These are phyloP conservation scores for Pontederia crassipes DNA, from an alignment of 176 grass and related monocot genomes.

Conservation along the genomic window DNA sequence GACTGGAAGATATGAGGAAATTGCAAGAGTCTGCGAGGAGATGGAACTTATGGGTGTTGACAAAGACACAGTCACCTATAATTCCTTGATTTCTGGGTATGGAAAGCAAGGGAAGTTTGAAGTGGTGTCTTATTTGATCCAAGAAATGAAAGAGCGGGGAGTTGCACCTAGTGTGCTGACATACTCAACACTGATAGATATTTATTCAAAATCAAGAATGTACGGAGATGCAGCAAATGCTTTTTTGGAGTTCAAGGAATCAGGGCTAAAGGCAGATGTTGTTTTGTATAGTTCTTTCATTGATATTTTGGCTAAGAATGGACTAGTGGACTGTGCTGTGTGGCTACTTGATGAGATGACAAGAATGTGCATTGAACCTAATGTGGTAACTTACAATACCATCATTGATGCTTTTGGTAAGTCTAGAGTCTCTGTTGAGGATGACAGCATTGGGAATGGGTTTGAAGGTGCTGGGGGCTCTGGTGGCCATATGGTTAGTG, in stretches of 20 bases:
- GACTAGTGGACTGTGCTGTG: slow-evolving; percentile 81
- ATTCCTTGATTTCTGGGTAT: slow-evolving; percentile 92
- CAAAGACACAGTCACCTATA: slow-evolving; percentile 96
- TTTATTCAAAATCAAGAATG: slow-evolving; percentile 93
- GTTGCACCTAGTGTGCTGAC: slow-evolving; percentile 75
- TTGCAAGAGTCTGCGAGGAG: slow-evolving; percentile 69
- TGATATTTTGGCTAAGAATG: slow-evolving; percentile 95
- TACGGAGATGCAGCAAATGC: slow-evolving; percentile 92
- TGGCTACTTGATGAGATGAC: slow-evolving; percentile 95
- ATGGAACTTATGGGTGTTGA: slow-evolving; percentile 70
- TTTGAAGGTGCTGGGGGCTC: slow-evolving; percentile 34
- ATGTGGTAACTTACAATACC: slow-evolving; percentile 94
- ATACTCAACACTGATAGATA: slow-evolving; percentile 95
- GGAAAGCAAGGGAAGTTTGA: slow-evolving; percentile 88
- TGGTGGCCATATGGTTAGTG: slow-evolving; percentile 45
- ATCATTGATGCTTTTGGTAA: slow-evolving; percentile 97
- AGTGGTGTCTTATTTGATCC: slow-evolving; percentile 65
- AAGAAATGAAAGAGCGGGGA: slow-evolving; percentile 76
- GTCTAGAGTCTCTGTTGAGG: slow-evolving; percentile 42
- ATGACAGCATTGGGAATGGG: slow-evolving; percentile 30
- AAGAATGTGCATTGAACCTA: slow-evolving; percentile 74
- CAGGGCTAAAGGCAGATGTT: slow-evolving; percentile 84
- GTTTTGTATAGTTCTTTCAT: slow-evolving; percentile 98
- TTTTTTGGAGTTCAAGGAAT: slow-evolving; percentile 91
- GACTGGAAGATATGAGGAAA: slow-evolving; percentile 71